Evolutionary conservation across 441 rosid genomes (phyloP), one percentile per base, ranked within the genome.

Genomic region (Gossypium schwendimanii): DNA sequence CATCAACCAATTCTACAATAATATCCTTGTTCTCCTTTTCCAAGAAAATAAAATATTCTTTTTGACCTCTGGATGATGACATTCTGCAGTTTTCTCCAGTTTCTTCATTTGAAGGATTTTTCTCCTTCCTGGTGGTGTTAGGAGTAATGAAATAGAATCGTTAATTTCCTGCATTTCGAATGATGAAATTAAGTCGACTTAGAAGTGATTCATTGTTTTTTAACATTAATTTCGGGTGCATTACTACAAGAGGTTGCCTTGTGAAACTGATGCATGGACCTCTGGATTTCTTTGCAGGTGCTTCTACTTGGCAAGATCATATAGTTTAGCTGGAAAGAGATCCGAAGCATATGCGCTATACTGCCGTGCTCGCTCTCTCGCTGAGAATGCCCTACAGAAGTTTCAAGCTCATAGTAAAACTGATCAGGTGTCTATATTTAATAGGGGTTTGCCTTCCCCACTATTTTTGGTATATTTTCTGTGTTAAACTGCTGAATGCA

Each of bases 301-400:
- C 83, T 95, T 93, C 82, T 93, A 89, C 84, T 81, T 96, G 81
- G 98, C 96, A 53, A 87, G 79, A 75, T 93, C 98, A 11, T 88
- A 88, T 80, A 88, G 98, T 80, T 77, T 88, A 79, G 98, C 97
- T 77, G 97, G 96, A 45, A 96, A 96, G 77, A 89, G 92, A 83
- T 74, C 86, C 54, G 99, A 96, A 82, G 97, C 99, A 63, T 93
- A 89, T 55, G 84, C 87, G 53, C 81, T 96, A 72, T 91, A 84
- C 74, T 78, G 86, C 71, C 97, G 73, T 75, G 92, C 97, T 78
- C 86, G 88, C 69, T 89, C 94, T 69, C 85, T 91, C 69, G 86
- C 94, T 66, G 90, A 90, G 76, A 76, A 95, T 71, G 96, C 97
- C 72, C 73, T 91, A 9, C 57, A 76, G 77, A 89, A 84, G 78